Evolutionary conservation across 2,329 filamentous ascomycete species (phyloP), one percentile per base, ranked within the genome.

Genomic region (Diaporthe citrichinensis): DNA sequence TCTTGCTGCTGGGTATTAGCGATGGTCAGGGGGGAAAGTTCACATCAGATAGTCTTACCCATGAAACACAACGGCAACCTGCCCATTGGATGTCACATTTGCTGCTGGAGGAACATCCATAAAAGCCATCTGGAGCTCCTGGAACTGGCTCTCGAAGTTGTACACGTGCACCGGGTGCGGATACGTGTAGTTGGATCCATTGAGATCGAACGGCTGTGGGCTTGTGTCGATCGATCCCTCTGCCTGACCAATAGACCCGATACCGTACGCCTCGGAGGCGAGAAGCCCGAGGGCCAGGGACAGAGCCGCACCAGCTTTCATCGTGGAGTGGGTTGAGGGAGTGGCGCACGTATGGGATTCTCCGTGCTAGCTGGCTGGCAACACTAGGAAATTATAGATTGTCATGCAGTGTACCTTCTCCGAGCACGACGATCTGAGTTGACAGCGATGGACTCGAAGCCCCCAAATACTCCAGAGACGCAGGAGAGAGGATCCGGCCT

Each of bases 61-160:
- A 15, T 69, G 65, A 20, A 69, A 69, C 36, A 69, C 23, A 55
- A 69, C 65, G 34, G 65, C 65, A 28, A 69, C 65, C n/a, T 55
- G 65, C 28, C 49, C 65, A 61, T 67, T 51, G 41, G 59, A 69
- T 41, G 65, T 68, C 51, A 36, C 62, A n/a, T 68, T 68, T 20
- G 15, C n/a, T 25, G n/a, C n/a, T 1, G 31, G 65, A 1, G 65
- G 49, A 4, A 69, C 65, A 31, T 69, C 65, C 65, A 69, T 69
- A n/a, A 69, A 69, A 28, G 65, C 65, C 65, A 69, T 69, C 65
- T 69, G 65, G 2, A 69, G 65, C 15, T 69, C 34, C 9, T 69
- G 65, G 65, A 69, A 69, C 49, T 69, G 65, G 65, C 65, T 69
- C 36, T 69, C 49, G 9, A 69, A 69, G n/a, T 69, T 69, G 49